Conservation (phyloP, 169 alveolate genomes). For the Eimeria sp. region DNA sequence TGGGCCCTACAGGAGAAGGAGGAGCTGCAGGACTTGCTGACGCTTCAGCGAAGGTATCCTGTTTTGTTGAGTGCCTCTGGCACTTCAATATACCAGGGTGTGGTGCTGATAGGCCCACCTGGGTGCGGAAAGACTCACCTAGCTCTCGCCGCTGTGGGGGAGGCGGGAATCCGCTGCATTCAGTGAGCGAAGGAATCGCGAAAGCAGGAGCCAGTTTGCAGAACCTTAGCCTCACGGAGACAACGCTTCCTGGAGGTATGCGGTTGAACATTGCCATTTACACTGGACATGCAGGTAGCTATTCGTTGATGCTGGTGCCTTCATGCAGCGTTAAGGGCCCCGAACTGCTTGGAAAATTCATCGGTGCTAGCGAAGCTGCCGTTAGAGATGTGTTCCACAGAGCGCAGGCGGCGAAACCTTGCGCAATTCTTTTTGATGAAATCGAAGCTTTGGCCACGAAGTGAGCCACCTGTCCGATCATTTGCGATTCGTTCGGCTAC, state of each 20-base stretch:
- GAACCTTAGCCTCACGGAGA: not conserved
- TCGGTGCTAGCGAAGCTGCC: conserved; percentile 99
- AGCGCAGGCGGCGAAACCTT: conserved; percentile 99
- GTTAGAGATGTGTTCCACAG: conserved; percentile 97
- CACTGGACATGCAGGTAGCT: not conserved
- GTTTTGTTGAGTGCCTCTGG: conserved; percentile 64
- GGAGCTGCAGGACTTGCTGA: conserved; percentile 77
- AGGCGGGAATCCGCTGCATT: conserved; percentile 87
- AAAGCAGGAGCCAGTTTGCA: not conserved
- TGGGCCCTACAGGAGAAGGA: conserved; percentile 70
- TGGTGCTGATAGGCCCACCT: conserved; percentile 84
- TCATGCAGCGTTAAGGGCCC: conserved; percentile 90
- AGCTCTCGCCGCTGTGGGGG: conserved; percentile 96
- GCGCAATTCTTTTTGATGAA: conserved; percentile 99
- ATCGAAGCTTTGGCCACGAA: conserved; percentile 96
- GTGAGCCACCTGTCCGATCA: conserved; percentile 26
- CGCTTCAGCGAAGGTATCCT: conserved; percentile 50
- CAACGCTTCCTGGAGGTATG: not conserved
- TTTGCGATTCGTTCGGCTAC: not conserved
- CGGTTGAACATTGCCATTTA: too few relatives aligned
- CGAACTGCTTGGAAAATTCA: conserved; percentile 97
- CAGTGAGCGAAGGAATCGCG: conserved; percentile 30
- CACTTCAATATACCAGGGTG: conserved; percentile 76
- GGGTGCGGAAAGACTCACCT: conserved; percentile 98
- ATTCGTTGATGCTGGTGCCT: not conserved